Evolutionary conservation across 129 eudicot species (phyloP).

Genomic region (Centrapalus pauciflorus): DNA sequence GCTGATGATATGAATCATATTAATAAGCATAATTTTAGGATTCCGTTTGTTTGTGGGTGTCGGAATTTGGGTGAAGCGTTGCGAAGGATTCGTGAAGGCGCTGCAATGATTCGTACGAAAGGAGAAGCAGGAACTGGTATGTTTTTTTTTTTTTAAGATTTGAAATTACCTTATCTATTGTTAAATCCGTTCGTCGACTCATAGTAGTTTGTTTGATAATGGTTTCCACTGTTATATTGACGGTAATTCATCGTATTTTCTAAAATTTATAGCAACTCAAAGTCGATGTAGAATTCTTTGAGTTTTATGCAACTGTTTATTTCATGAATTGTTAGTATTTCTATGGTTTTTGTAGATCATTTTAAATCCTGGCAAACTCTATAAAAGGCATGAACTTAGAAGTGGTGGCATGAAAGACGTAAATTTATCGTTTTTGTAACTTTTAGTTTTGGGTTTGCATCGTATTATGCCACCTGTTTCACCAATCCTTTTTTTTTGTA

Average conservation of each 20-base stretch:
- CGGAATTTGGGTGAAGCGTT: slow-evolving; percentile 40
- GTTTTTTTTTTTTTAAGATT: background rate
- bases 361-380: too few relatives aligned
- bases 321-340: too few relatives aligned
- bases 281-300: background rate
- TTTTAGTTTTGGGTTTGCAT: too few relatives aligned
- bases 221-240: background rate
- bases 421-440: too few relatives aligned
- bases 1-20: slow-evolving; percentile 43
- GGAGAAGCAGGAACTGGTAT: slow-evolving; percentile 48
- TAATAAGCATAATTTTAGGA: slow-evolving; percentile 40
- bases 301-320: background rate
- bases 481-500: too few relatives aligned
- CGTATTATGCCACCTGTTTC: too few relatives aligned
- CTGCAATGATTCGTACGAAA: slow-evolving; percentile 47
- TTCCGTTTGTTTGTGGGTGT: slow-evolving; percentile 48
- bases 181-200: too few relatives aligned
- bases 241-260: too few relatives aligned
- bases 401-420: too few relatives aligned
- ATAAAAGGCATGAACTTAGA: too few relatives aligned
- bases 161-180: too few relatives aligned
- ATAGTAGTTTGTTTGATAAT: background rate
- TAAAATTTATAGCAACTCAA: background rate
- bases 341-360: too few relatives aligned
- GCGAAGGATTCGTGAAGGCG: slow-evolving; percentile 39